Conservation (phyloP, 2,329 filamentous ascomycete species). For the Thermomyces lanuginosus region DNA sequence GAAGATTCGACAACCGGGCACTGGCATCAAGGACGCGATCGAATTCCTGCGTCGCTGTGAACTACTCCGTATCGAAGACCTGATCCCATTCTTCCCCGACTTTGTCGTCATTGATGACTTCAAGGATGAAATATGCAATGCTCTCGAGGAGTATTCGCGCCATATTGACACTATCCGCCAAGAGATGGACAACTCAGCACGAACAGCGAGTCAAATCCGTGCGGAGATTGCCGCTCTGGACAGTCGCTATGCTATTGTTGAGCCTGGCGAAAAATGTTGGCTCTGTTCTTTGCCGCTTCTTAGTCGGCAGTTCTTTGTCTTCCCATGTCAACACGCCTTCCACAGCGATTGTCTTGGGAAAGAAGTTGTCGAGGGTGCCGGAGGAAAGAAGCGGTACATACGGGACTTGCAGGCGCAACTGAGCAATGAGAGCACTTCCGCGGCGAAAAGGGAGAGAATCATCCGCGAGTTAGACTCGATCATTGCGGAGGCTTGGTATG, state of each 20-base stretch:
- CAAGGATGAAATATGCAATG: slow-evolving; percentile 91
- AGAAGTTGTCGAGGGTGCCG: slow-evolving; percentile 68
- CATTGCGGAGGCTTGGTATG: slow-evolving; percentile 75
- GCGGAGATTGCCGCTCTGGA: slow-evolving; percentile 74
- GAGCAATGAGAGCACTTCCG: slow-evolving; percentile 54
- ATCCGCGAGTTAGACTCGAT: slow-evolving; percentile 82
- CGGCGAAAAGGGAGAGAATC: slow-evolving; percentile 60
- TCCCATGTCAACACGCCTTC: slow-evolving; percentile 95
- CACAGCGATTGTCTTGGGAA: slow-evolving; percentile 86
- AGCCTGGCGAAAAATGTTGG: slow-evolving; percentile 89
- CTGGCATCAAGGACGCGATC: slow-evolving; percentile 82
- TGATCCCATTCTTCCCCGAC: slow-evolving; percentile 97
- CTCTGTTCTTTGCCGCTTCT: slow-evolving; percentile 72
- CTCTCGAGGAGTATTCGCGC: slow-evolving; percentile 81
- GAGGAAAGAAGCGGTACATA: slow-evolving; percentile 63
- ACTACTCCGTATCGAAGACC: slow-evolving; percentile 80
- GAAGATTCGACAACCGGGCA: slow-evolving; percentile 64
- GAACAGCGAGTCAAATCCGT: slow-evolving; percentile 81
- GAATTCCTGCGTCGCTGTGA: slow-evolving; percentile 87
- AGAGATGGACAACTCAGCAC: slow-evolving; percentile 90
- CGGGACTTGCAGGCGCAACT: slow-evolving; percentile 73
- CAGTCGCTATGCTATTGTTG: slow-evolving; percentile 84
- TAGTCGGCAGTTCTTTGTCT: slow-evolving; percentile 90
- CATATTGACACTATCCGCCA: slow-evolving; percentile 76
- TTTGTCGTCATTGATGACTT: slow-evolving; percentile 99